Evolutionary conservation across 352 stramenopile genomes (phyloP).

Genomic region (Pythium apleroticum): DNA sequence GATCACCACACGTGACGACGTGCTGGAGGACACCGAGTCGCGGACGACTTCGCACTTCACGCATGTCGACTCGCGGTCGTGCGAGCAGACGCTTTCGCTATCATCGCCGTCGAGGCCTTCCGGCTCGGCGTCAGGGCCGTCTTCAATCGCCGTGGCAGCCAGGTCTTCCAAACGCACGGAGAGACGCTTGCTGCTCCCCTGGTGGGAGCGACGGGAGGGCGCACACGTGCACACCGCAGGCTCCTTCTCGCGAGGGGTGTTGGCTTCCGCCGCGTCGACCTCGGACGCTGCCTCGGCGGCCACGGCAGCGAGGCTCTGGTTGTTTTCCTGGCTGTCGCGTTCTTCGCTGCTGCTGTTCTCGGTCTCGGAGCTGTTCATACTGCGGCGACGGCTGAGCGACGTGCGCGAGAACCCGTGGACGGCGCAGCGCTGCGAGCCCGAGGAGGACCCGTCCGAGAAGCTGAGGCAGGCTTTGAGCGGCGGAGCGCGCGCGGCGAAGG

Average conservation of each 20-base stretch:
- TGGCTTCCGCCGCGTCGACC: slow-evolving; percentile 8
- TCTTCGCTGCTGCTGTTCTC: slow-evolving; percentile 28
- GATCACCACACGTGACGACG: slow-evolving; percentile 54
- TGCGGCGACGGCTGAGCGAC: slow-evolving; percentile 22
- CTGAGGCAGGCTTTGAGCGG: slow-evolving; percentile 29
- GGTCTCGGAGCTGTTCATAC: slow-evolving; percentile 24
- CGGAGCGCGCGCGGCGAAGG: slow-evolving; percentile 38
- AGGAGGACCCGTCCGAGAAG: slow-evolving; percentile 7
- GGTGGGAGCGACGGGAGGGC: slow-evolving; percentile 15
- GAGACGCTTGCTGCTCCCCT: slow-evolving; percentile 30
- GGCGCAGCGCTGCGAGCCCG: slow-evolving; percentile 11
- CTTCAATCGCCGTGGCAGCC: slow-evolving; percentile 19
- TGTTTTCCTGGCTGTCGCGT: slow-evolving; percentile 21
- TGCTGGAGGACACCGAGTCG: slow-evolving; percentile 31
- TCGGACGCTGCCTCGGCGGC: slow-evolving; percentile 12
- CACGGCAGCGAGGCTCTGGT: slow-evolving; percentile 8
- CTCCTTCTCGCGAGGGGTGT: slow-evolving; percentile 5
- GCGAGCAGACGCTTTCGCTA: slow-evolving; percentile 50
- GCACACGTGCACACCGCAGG: slow-evolving; percentile 16
- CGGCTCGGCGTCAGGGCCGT: slow-evolving; percentile 15
- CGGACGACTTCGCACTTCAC: slow-evolving; percentile 18
- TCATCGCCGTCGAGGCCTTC: slow-evolving; percentile 37
- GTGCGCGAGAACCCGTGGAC: slow-evolving; percentile 17
- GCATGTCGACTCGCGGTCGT: slow-evolving; percentile 25
- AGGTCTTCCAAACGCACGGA: slow-evolving; percentile 25